Base-by-base conservation (phyloP, 495 filamentous ascomycete species). In the Pyronema domesticum region DNA sequence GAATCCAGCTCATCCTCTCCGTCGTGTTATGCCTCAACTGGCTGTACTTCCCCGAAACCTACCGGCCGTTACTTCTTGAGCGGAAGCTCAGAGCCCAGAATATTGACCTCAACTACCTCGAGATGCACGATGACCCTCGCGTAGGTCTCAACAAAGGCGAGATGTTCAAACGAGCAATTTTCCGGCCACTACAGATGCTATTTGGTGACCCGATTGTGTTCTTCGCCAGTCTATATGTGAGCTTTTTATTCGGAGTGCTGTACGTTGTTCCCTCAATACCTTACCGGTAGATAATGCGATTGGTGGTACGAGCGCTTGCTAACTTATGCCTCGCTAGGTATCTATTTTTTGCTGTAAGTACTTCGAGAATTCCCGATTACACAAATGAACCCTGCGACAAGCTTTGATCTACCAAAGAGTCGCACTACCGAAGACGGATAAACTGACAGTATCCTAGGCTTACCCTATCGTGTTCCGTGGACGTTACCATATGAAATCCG, bases 171-270 rank as follows among this genome's bases (percentile, higher is more conserved):
- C 80, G 88, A 67, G 73, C 94, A 7, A 40, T 94, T 36, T 78
- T 72, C 55, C 78, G 88, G 37, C 88, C 87, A 0, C 68, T 94
- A 60, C 75, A 82, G 51, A 78, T 94, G 53, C 76, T 94, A 8
- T 74, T 91, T 60, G 75, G 73, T 40, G 88, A 94, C 65, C 88
- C 85, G 7, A 87, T 94, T 46, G 78, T 94, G 23, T 69, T 83
- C 0, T 61, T 81, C 0, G 63, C 91, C 3, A 85, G 76, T 40
- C 72, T 93, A 46, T 91, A 91, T 67, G 83, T 93, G 76, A 74
- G 81, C 19, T 88, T 87, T 65, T 77, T 88, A 55, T 88, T 87
- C 62, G 87, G 82, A 6, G 71, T 93, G 5, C 72, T 93, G 14
- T 93, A 88, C 60, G 76, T 86, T 34, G 86, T 88, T 71, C 68